phyloP scores from a whole-genome alignment of 768 basidiomycete genomes.

The Inosperma sp. region DNA sequence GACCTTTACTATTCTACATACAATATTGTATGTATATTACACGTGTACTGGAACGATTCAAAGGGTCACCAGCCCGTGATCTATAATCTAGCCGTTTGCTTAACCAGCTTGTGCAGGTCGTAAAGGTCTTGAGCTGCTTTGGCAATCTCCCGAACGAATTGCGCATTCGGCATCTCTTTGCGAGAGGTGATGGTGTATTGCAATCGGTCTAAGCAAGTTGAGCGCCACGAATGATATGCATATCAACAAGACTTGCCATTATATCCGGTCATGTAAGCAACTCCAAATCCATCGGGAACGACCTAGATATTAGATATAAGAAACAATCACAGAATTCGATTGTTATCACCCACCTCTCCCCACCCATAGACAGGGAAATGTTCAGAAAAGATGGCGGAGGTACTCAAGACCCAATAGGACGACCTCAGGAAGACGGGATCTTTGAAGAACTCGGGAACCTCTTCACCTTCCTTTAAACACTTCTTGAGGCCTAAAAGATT shows the following conservation, averaged over 20 bases:
- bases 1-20: no score
- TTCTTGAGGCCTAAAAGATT: conserved; percentile 60
- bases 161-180: conserved; percentile 73
- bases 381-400: conserved; percentile 83
- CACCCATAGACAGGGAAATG: conserved; percentile 86
- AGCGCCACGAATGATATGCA: conserved; percentile 8
- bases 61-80: no score
- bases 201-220: conserved; percentile 53
- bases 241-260: conserved; percentile 46
- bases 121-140: conserved; percentile 64
- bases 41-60: no score
- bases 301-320: conserved; percentile 40
- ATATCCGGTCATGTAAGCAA: conserved; percentile 91
- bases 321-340: not conserved
- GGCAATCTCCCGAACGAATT: conserved; percentile 67
- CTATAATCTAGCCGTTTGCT: conserved; percentile 36
- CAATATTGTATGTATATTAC: no score
- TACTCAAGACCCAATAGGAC: conserved; percentile 84
- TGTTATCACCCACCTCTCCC: conserved; percentile 63
- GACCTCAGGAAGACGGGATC: conserved; percentile 73
- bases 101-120: conserved; percentile 42
- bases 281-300: conserved; percentile 90
- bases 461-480: conserved; percentile 55
- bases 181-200: conserved; percentile 88
- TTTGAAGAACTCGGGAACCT: conserved; percentile 62